Evolutionary conservation across 1,284 basidiomycete genomes (phyloP).

Genomic region (Puccinia horiana): DNA sequence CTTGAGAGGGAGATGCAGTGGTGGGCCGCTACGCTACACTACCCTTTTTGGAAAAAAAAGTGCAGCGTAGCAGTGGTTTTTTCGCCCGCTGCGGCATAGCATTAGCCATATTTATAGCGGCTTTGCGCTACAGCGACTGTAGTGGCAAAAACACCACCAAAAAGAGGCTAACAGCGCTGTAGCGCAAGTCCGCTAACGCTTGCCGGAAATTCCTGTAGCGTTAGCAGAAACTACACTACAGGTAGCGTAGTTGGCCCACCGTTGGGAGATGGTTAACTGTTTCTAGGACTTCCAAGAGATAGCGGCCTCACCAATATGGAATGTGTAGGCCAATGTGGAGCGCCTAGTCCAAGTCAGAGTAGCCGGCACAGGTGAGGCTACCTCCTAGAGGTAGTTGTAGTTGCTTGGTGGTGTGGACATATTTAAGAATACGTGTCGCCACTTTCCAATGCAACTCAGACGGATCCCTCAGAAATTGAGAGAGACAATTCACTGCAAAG

Average conservation of each 20-base stretch:
- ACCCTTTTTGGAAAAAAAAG: too few species aligned
- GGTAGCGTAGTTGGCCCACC: too few species aligned
- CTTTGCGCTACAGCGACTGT: too few species aligned
- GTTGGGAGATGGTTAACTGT: background rate
- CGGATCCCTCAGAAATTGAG: slow-evolving; percentile 3
- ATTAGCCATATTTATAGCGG: too few species aligned
- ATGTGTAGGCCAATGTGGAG: background rate
- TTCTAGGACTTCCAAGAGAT: background rate
- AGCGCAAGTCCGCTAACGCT: too few species aligned
- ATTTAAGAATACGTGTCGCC: background rate
- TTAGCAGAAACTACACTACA: too few species aligned
- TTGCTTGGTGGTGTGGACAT: background rate
- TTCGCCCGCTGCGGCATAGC: background rate
- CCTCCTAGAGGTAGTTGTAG: background rate
- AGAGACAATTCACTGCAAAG: background rate
- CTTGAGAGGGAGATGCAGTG: background rate
- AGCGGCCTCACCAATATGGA: background rate
- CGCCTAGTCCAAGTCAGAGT: background rate
- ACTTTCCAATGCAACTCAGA: background rate
- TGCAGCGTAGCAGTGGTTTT: background rate
- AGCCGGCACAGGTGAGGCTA: background rate
- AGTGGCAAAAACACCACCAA: too few species aligned
- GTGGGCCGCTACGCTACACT: too few species aligned
- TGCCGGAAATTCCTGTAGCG: background rate
- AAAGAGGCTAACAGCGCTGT: too few species aligned